Percentiles rank a stretch among this genome's conserved stretches.
These are phyloP conservation scores for Limtongozyma cylindracea DNA, from an alignment of 805 yeast species.

Conservation along the genomic window DNA sequence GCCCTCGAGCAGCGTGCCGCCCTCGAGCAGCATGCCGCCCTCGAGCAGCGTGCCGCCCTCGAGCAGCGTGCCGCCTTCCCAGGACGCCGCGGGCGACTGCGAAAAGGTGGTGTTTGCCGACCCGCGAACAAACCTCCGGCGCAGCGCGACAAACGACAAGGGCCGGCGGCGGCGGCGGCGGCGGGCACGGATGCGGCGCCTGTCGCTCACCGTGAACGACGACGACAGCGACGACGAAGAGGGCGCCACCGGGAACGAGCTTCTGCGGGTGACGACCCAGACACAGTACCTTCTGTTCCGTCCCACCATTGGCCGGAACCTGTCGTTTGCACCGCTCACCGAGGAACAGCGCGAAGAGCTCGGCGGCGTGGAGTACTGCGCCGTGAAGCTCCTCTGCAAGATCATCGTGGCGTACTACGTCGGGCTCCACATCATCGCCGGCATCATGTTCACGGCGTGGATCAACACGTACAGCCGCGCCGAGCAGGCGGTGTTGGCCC, in stretches of 20 bases:
- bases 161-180: too few species aligned
- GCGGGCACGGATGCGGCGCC: too few species aligned
- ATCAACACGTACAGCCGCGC: slow-evolving; percentile 12
- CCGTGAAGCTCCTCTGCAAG: slow-evolving; percentile 50
- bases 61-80: too few species aligned
- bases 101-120: too few species aligned
- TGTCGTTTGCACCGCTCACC: slow-evolving; percentile 64
- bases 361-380: slow-evolving; percentile 93
- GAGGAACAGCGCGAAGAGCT: slow-evolving; percentile 77
- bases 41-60: too few species aligned
- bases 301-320: slow-evolving; percentile 84
- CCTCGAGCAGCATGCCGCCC: too few species aligned
- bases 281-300: slow-evolving; percentile 65
- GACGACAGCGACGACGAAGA: slow-evolving; percentile 1
- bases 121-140: not conserved
- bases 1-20: too few species aligned
- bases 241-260: slow-evolving; percentile 2
- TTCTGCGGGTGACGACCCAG: slow-evolving; percentile 20
- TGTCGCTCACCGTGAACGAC: not conserved
- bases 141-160: too few species aligned
- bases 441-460: slow-evolving; percentile 37
- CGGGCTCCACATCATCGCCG: slow-evolving; percentile 42
- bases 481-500: slow-evolving; percentile 13
- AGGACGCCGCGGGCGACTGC: too few species aligned
- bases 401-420: slow-evolving; percentile 43